Base-by-base conservation (phyloP, 1,284 basidiomycete species). In the Cutaneotrichosporon sp. region DNA sequence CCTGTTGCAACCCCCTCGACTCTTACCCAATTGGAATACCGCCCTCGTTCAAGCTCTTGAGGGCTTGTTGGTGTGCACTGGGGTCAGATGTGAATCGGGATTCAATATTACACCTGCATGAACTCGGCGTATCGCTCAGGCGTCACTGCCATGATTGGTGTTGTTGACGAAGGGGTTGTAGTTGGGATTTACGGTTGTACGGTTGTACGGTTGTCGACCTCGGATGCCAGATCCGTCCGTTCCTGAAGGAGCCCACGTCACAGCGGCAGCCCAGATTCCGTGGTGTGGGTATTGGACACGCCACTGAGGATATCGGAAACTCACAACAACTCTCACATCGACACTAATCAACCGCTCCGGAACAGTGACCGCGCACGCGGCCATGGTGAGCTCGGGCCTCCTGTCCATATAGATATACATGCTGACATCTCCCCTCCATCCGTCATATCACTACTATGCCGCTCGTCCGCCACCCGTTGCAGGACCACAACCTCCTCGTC, bases 401-500 rank as follows among this genome's bases (percentile, higher is more conserved):
- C 34, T 38, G 27, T 10, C 9, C 20, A 11, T 19, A 24, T 37
- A 26, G 6, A n/a, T 3, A 27, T n/a, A 14, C 34, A 25, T 22
- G 46, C 17, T 25, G 17, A 8, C 12, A 26, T 17, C 45, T 27
- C 22, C 34, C 5, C 4, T 20, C n/a, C 42, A 33, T 12, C 9
- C 41, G 31, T 33, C 45, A 17, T 31, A 14, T 5, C 49, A 19
- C 31, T 49, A n/a, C n/a, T n/a, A n/a, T n/a, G n/a, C n/a, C n/a
- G n/a, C n/a, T n/a, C n/a, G n/a, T n/a, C 27, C 20, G n/a, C 41
- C 33, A n/a, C 26, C 20, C n/a, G n/a, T n/a, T n/a, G 11, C 52
- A 73, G 74, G 74, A 75, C 62, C 71, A 71, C 54, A 68, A 70
- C 52, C 60, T 75, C 22, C 68, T 76, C 33, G 65, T 74, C 7